phyloP scores from a whole-genome alignment of 164 flowering plant species.

The Echeveria elegans region DNA sequence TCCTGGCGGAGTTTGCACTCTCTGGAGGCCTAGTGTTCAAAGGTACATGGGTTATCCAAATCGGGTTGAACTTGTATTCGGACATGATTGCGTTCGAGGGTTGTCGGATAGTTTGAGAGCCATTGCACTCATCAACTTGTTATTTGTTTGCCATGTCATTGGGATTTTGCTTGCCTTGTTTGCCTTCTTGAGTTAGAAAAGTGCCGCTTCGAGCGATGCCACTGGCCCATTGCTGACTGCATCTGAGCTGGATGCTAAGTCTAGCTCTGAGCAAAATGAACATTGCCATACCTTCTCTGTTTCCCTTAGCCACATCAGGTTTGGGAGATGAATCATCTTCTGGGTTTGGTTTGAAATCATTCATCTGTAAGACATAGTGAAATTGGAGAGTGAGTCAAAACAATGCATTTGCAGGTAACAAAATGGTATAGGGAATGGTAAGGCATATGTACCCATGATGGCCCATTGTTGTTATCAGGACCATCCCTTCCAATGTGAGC shows the following conservation, averaged over 20 bases:
- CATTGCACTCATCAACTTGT: not conserved
- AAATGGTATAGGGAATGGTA: too few species aligned
- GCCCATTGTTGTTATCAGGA: not conserved
- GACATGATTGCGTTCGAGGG: not conserved
- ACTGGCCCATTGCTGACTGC: not conserved
- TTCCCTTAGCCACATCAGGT: not conserved
- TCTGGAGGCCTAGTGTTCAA: not conserved
- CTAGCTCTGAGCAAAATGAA: not conserved
- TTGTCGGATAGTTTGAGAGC: not conserved
- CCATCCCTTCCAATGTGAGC: slow-evolving; percentile 2
- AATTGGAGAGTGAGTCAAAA: too few species aligned
- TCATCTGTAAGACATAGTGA: not conserved
- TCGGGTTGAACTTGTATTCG: not conserved
- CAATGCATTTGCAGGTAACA: too few species aligned
- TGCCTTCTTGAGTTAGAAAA: not conserved
- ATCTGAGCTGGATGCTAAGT: not conserved
- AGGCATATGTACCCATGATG: too few species aligned
- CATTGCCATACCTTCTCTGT: not conserved
- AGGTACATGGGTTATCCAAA: not conserved
- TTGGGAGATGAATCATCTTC: not conserved
- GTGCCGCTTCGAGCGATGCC: not conserved
- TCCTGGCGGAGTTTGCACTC: not conserved
- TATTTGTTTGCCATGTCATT: not conserved
- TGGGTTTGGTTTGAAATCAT: not conserved
- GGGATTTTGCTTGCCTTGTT: not conserved